Conservation (phyloP, 345 rosid species). For the Eucalyptus regnans region DNA sequence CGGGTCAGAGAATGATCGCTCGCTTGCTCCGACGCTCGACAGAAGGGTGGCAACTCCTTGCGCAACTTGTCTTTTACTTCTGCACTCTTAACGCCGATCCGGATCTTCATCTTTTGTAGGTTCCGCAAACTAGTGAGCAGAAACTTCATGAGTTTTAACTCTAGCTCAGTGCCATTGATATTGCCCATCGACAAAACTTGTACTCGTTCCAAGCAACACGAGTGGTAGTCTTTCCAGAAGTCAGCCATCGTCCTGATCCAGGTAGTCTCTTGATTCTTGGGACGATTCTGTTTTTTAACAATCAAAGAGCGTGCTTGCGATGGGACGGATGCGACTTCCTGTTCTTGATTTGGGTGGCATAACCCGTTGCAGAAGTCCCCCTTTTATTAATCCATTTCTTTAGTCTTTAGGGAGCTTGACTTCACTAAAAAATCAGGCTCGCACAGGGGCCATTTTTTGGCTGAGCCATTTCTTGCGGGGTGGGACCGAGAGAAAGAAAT, state of each 20-base stretch:
- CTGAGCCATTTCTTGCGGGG: no score
- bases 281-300: slow-evolving; percentile 18
- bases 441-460: no score
- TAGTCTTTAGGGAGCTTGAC: no score
- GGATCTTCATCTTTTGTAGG: slow-evolving; percentile 36
- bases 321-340: neutral
- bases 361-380: no score
- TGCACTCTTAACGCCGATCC: slow-evolving; percentile 19
- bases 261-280: slow-evolving; percentile 12
- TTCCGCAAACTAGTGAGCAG: slow-evolving; percentile 31
- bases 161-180: slow-evolving; percentile 19
- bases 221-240: slow-evolving; percentile 27
- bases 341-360: neutral
- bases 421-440: no score
- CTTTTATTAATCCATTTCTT: no score
- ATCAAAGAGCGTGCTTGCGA: neutral
- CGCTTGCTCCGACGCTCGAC: slow-evolving; percentile 31
- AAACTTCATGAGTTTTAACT: slow-evolving; percentile 35
- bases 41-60: slow-evolving; percentile 35
- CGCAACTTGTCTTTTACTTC: slow-evolving; percentile 28
- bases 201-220: neutral
- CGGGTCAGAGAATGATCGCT: slow-evolving; percentile 29
- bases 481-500: no score
- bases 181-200: slow-evolving; percentile 23
- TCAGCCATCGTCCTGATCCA: neutral